A percentile compares a stretch with the other conserved stretches of the same genome.
Conservation (phyloP, 495 filamentous ascomycete species). For the Rhizodiscina lignyota region DNA sequence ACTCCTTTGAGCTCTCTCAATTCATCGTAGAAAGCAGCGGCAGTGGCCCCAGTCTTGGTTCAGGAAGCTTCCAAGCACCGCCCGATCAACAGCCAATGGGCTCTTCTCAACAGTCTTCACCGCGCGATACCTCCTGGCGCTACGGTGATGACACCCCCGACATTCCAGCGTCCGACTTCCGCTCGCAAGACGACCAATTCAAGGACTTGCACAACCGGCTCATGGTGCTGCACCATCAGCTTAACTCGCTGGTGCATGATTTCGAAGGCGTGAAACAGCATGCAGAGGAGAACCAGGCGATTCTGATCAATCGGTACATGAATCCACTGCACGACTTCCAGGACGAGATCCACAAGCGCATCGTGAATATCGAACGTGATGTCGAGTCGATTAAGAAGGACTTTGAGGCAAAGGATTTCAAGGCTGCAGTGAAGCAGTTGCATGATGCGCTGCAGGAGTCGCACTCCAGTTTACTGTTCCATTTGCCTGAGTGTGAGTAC, state of each 20-base stretch:
- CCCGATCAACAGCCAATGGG: conserved; percentile 21
- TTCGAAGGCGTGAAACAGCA: conserved; percentile 33
- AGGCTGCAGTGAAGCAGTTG: conserved; percentile 48
- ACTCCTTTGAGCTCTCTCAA: conserved; percentile 89
- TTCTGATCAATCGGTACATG: conserved; percentile 11
- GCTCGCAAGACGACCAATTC: conserved; percentile 45
- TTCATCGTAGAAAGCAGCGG: conserved; percentile 39
- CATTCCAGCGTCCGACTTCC: conserved; percentile 31
- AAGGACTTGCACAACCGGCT: conserved; percentile 67
- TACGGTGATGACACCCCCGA: conserved; percentile 19
- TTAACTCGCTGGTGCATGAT: conserved; percentile 51
- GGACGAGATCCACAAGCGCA: conserved; percentile 31
- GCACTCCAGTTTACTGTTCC: conserved; percentile 47
- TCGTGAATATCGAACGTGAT: conserved; percentile 39
- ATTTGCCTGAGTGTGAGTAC: conserved; percentile 33
- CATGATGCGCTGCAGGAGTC: conserved; percentile 57
- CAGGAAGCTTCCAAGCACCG: conserved; percentile 13
- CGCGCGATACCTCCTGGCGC: conserved; percentile 11
- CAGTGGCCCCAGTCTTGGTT: conserved; percentile 6
- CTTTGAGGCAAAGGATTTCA: conserved; percentile 56
- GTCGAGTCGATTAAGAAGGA: conserved; percentile 42
- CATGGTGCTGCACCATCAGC: conserved; percentile 55
- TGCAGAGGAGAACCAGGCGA: background rate
- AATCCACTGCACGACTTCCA: conserved; percentile 39
- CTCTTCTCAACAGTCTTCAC: conserved; percentile 1